A percentile compares a stretch with the other conserved stretches of the same genome.
Conservation (phyloP, 1,139 yeast genomes). For the Pichia sp. region DNA sequence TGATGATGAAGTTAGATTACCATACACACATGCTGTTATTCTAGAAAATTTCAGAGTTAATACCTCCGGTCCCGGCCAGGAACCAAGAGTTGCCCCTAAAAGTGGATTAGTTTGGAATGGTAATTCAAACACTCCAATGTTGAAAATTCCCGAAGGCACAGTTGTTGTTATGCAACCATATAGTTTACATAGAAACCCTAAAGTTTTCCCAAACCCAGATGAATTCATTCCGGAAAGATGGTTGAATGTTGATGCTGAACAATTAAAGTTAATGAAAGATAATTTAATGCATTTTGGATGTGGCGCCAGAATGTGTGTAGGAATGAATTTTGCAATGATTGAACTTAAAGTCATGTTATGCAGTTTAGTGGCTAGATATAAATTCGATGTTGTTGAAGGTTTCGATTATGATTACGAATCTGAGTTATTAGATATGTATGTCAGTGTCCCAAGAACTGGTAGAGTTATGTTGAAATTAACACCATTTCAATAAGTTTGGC, state of each 20-base stretch:
- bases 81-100: slow-evolving; percentile 49
- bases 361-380: slow-evolving; percentile 47
- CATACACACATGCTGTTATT: slow-evolving; percentile 50
- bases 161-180: slow-evolving; percentile 60
- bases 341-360: slow-evolving; percentile 59
- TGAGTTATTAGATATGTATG: slow-evolving; percentile 32
- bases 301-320: slow-evolving; percentile 69
- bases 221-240: slow-evolving; percentile 56
- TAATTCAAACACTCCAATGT: slow-evolving; percentile 22
- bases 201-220: slow-evolving; percentile 47
- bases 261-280: slow-evolving; percentile 43
- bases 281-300: slow-evolving; percentile 66
- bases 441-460: slow-evolving; percentile 32
- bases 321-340: slow-evolving; percentile 59
- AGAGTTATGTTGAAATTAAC: slow-evolving; percentile 19
- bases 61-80: slow-evolving; percentile 70
- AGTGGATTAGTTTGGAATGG: slow-evolving; percentile 28
- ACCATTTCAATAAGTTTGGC: neutral
- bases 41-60: slow-evolving; percentile 56
- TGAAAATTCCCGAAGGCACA: slow-evolving; percentile 48
- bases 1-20: slow-evolving; percentile 37
- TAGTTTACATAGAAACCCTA: slow-evolving; percentile 49
- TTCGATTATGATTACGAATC: slow-evolving; percentile 29
- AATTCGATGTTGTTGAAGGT: slow-evolving; percentile 28
- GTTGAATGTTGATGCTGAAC: slow-evolving; percentile 36